These are phyloP conservation scores for Populus euphratica DNA, from an alignment of 345 rosid species.

Conservation along the genomic window DNA sequence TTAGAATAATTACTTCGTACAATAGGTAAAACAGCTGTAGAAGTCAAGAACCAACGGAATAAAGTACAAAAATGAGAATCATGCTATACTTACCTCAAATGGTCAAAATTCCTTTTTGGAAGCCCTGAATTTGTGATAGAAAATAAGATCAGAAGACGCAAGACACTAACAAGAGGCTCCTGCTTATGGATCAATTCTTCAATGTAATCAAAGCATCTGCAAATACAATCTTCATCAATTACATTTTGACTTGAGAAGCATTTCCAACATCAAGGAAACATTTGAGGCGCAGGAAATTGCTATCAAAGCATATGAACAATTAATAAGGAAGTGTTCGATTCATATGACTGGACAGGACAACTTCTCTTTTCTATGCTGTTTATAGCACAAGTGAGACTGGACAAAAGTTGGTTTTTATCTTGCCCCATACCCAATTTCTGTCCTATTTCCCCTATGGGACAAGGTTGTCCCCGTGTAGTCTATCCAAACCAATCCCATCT, in stretches of 20 bases:
- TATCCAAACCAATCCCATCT: no score
- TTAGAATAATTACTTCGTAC: background rate
- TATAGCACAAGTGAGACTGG: background rate
- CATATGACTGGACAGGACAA: background rate
- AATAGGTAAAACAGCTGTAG: background rate
- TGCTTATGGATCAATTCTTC: constrained; percentile 98
- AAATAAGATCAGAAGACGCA: constrained; percentile 73
- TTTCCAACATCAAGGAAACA: background rate
- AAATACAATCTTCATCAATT: constrained; percentile 16
- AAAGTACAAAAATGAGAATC: constrained; percentile 3
- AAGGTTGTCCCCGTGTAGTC: no score
- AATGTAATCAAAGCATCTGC: constrained; percentile 92
- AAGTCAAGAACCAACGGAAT: constrained; percentile 4
- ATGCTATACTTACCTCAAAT: constrained; percentile 68
- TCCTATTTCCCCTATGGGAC: no score
- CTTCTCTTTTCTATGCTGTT: background rate
- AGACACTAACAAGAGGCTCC: constrained; percentile 74
- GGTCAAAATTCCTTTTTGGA: constrained; percentile 87
- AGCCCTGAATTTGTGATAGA: constrained; percentile 86
- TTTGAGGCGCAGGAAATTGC: background rate
- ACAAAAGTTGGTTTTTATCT: background rate
- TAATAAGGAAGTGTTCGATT: background rate
- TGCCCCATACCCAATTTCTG: background rate
- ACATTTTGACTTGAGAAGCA: background rate
- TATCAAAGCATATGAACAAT: background rate